Evolutionary conservation across 75 land plant genomes (phyloP).

Genomic region (Cunninghamia lanceolata): DNA sequence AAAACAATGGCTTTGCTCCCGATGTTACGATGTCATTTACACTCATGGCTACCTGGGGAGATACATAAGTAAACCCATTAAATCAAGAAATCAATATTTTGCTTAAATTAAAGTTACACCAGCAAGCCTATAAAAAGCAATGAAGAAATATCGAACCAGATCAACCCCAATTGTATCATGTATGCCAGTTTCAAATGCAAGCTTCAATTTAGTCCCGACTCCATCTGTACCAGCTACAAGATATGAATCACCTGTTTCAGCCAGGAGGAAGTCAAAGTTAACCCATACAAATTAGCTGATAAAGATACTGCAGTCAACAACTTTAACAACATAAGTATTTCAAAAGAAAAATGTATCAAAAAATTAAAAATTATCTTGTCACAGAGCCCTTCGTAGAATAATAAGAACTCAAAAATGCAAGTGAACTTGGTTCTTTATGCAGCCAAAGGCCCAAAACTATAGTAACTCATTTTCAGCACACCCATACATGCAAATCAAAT

Average conservation of each 20-base stretch:
- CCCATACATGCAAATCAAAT: not conserved
- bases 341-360: not conserved
- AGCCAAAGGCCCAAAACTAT: not conserved
- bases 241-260: conserved; percentile 78
- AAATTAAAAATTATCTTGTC: not conserved
- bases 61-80: not conserved
- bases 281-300: not conserved
- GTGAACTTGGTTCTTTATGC: not conserved
- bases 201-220: conserved; percentile 97
- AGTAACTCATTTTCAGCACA: not conserved
- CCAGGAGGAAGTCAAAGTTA: not conserved
- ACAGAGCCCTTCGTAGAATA: not conserved
- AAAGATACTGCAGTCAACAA: not conserved
- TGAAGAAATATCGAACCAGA: conserved; percentile 43
- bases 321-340: not conserved
- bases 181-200: conserved; percentile 89
- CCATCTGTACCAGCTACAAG: conserved; percentile 99
- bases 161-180: conserved; percentile 98
- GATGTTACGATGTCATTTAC: conserved; percentile 98
- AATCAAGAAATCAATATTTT: not conserved
- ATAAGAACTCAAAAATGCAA: not conserved
- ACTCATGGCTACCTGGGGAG: conserved; percentile 91
- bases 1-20: conserved; percentile 95
- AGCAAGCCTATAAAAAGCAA: conserved; percentile 1
- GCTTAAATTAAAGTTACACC: not conserved